A percentile compares a stretch with the other conserved stretches of the same genome.
Evolutionary conservation across 768 basidiomycete genomes (phyloP).

Genomic region (Cyclocybe cylindracea): DNA sequence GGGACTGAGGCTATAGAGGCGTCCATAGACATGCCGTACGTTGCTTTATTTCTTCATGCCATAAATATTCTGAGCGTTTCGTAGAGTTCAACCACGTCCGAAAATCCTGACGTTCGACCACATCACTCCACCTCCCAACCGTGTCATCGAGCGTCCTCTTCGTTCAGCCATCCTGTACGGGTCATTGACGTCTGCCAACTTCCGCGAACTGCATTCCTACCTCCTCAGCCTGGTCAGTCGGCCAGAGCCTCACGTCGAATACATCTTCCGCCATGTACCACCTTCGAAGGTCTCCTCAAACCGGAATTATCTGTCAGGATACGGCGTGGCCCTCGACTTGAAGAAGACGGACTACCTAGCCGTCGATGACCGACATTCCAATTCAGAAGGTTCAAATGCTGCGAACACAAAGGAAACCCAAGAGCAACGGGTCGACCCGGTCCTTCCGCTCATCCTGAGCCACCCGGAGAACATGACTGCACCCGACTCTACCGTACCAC

Average conservation of each 20-base stretch:
- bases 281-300: conserved; percentile 26
- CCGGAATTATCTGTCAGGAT: conserved; percentile 71
- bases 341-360: conserved; percentile 98
- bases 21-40: conserved; percentile 29
- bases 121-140: conserved; percentile 52
- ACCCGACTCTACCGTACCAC: conserved; percentile 41
- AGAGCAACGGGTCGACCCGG: conserved; percentile 28
- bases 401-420: conserved; percentile 22
- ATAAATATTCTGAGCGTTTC: not conserved
- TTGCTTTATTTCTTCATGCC: not conserved
- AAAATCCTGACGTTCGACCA: conserved; percentile 79
- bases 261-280: conserved; percentile 74
- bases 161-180: conserved; percentile 82
- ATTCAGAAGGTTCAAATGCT: conserved; percentile 15
- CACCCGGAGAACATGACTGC: conserved; percentile 40
- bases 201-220: conserved; percentile 68
- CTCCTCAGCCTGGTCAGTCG: conserved; percentile 52
- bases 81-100: conserved; percentile 38
- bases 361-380: conserved; percentile 76
- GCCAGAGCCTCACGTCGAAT: conserved; percentile 56
- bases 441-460: conserved; percentile 38
- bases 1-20: conserved; percentile 51
- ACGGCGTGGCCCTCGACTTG: conserved; percentile 88
- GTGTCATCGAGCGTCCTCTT: conserved; percentile 45
- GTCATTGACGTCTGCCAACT: conserved; percentile 61